Conservation (phyloP, 805 yeast species). For the Pichia paraexigua region DNA sequence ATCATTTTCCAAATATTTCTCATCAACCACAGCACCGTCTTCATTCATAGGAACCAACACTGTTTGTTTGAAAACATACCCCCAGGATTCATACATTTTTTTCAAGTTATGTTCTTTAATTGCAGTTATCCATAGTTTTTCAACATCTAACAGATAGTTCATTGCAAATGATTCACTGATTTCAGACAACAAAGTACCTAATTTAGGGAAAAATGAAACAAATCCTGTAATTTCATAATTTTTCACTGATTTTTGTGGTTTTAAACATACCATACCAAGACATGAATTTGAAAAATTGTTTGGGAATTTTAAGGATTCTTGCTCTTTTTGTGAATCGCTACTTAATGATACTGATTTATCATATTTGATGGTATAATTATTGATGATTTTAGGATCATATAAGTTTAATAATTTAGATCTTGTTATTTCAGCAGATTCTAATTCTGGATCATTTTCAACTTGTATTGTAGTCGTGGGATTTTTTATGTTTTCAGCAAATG, state of each 20-base stretch:
- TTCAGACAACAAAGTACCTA: conserved; percentile 21
- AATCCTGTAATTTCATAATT: conserved; percentile 42
- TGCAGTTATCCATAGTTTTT: conserved; percentile 32
- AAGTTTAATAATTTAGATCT: conserved; percentile 13
- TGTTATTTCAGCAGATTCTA: conserved; percentile 16
- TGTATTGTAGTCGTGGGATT: not conserved
- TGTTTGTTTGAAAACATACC: conserved; percentile 26
- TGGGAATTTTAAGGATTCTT: conserved; percentile 17
- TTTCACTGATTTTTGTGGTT: conserved; percentile 14
- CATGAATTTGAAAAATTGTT: conserved; percentile 20
- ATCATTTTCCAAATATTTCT: conserved; percentile 29
- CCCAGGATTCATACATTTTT: conserved; percentile 36
- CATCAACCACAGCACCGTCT: conserved; percentile 10
- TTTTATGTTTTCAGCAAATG: conserved; percentile 18
- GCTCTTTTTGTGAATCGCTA: not conserved
- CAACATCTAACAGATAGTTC: conserved; percentile 7
- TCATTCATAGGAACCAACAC: conserved; percentile 21
- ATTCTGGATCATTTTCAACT: not conserved
- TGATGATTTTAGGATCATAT: not conserved
- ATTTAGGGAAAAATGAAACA: conserved; percentile 41
- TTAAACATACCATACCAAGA: conserved; percentile 31
- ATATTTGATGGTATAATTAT: not conserved
- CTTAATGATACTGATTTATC: not conserved
- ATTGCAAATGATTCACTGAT: conserved; percentile 13
- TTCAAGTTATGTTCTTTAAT: conserved; percentile 44